These are phyloP conservation scores for Eimeria acervulina DNA, from an alignment of 169 alveolate species.

Conservation along the genomic window DNA sequence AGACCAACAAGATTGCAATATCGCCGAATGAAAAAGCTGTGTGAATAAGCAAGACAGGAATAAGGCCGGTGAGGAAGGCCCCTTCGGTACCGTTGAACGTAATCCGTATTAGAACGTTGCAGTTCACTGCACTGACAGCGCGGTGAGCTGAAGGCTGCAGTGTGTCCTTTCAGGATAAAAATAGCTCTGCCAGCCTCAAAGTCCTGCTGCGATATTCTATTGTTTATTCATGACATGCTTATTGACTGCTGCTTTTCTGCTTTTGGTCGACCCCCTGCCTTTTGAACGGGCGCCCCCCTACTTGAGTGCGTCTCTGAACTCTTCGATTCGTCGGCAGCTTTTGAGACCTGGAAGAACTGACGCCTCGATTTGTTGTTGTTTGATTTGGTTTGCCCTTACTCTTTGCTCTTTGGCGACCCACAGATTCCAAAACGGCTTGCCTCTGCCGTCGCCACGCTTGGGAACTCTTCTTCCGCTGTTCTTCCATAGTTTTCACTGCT, in stretches of 20 bases:
- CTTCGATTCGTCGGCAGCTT: conserved; percentile 22
- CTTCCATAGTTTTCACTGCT: conserved; percentile 65
- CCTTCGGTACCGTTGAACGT: background rate
- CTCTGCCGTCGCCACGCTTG: conserved; percentile 75
- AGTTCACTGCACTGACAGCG: background rate
- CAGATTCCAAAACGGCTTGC: conserved; percentile 45
- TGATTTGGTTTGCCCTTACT: background rate
- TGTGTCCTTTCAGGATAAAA: background rate
- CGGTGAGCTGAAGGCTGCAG: background rate
- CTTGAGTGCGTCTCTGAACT: conserved; percentile 10
- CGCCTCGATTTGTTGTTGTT: background rate
- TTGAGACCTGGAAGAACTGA: background rate
- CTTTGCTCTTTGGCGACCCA: conserved; percentile 8
- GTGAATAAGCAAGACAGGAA: background rate
- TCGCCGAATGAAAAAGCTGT: background rate
- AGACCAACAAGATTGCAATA: background rate
- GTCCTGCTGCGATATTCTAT: background rate
- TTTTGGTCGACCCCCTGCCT: conserved; percentile 25
- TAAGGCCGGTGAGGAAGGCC: background rate
- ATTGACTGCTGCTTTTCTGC: conserved; percentile 8
- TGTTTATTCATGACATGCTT: background rate
- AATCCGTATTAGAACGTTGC: background rate
- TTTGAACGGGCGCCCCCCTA: conserved; percentile 34
- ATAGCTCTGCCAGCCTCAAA: background rate
- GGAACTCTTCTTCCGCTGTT: conserved; percentile 36